Conservation (phyloP, 2,329 filamentous ascomycete species). For the Knufia petricola region DNA sequence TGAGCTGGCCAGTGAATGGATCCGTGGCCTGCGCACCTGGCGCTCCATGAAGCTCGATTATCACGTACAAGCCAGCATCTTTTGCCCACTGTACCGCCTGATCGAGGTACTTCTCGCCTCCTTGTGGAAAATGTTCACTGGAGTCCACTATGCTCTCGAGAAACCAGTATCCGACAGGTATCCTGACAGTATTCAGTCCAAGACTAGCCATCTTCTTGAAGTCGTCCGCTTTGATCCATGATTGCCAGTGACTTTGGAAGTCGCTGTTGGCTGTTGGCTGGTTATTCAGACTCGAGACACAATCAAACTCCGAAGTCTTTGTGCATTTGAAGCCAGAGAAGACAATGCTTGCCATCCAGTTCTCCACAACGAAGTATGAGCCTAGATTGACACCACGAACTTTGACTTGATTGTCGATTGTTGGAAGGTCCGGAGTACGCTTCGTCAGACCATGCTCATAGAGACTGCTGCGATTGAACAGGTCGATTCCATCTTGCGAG, state of each 20-base stretch:
- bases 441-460: constrained; percentile 12
- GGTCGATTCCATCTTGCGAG: constrained; percentile 22
- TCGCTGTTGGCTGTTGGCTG: constrained; percentile 38
- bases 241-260: constrained; percentile 43
- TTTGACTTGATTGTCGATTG: constrained; percentile 26
- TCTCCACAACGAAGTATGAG: constrained; percentile 44
- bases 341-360: constrained; percentile 41
- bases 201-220: constrained; percentile 40
- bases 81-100: constrained; percentile 41
- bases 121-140: constrained; percentile 44
- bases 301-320: constrained; percentile 39
- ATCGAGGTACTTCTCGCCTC: constrained; percentile 40
- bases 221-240: constrained; percentile 42
- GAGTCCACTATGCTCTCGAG: constrained; percentile 39
- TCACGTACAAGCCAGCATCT: constrained; percentile 43
- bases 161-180: constrained; percentile 50
- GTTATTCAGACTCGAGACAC: constrained; percentile 38
- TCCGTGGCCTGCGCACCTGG: constrained; percentile 42
- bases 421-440: constrained; percentile 8
- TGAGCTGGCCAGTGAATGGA: constrained; percentile 39
- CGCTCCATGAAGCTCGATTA: constrained; percentile 45
- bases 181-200: constrained; percentile 45
- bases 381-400: constrained; percentile 49
- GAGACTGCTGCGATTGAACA: constrained; percentile 19
- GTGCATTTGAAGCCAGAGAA: constrained; percentile 44